Base-by-base conservation (phyloP, 345 rosid genomes). In the Gossypioides kirkii region DNA sequence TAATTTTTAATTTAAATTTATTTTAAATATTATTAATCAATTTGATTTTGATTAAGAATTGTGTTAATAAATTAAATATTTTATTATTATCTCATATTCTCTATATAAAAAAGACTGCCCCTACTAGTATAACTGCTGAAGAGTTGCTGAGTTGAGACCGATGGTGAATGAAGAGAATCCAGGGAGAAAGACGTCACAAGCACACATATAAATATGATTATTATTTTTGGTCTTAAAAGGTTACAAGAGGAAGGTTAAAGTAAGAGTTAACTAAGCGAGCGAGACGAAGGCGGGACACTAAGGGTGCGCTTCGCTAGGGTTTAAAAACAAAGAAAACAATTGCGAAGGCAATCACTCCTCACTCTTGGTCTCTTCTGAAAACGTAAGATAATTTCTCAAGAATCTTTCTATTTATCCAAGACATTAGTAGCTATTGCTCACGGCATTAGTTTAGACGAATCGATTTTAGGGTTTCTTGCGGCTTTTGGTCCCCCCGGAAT, bases 351-450 rank as follows among this genome's bases (percentile, higher is more conserved):
- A 49, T 4, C 23, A 26, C 11, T 26, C 9, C 20, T 70, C 61
- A 5, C 17, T 36, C 12, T 70, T 28, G 14, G 11, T 13, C 47
- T 38, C 64, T 56, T 69, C 73, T 69, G 47, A 69, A 69, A 69
- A 28, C 46, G 50, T 36, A 70, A 70, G 63, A 20, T 17, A 70
- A 20, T 70, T 64, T 6, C 28, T 28, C 10, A 9, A 16, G n/a
- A 7, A 64, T 18, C 69, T 64, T 20, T 42, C 28, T 64, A 20
- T n/a, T 23, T 64, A 11, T 42, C 4, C 17, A 11, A 42, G 32
- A 12, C 13, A 17, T 53, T 13, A 54, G 18, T 41, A 36, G 28
- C 61, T 17, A 53, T 54, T 53, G 2, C 26, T 70, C 32, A 18
- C 50, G 61, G 36, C 63, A 55, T 70, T 70, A 49, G 1, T 54